Percentiles rank a stretch among this genome's conserved stretches.
phyloP scores from a whole-genome alignment of 2,329 filamentous ascomycete species.

The Colletotrichum falcatum region DNA sequence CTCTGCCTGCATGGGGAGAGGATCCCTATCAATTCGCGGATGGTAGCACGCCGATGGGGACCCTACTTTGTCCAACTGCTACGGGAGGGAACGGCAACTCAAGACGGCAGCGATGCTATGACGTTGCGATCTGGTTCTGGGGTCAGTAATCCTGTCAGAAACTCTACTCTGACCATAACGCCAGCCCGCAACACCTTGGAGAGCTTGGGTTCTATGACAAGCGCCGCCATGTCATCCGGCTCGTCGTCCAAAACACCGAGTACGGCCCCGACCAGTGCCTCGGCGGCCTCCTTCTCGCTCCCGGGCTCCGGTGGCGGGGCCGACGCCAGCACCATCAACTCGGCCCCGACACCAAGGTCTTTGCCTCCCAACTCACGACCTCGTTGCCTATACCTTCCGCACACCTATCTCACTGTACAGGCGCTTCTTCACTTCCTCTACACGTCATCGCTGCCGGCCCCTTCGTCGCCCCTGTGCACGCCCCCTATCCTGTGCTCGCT shows the following conservation, averaged over 20 bases:
- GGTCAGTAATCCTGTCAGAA: slow-evolving; percentile 70
- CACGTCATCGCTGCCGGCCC: slow-evolving; percentile 85
- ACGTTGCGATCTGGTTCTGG: slow-evolving; percentile 79
- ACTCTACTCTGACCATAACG: slow-evolving; percentile 89
- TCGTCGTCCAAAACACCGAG: slow-evolving; percentile 57
- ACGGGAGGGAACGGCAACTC: slow-evolving; percentile 79
- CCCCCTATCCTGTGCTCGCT: slow-evolving; percentile 96
- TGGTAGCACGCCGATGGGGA: slow-evolving; percentile 90
- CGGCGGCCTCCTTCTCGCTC: slow-evolving; percentile 42
- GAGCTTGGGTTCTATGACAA: slow-evolving; percentile 60
- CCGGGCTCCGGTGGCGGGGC: slow-evolving; percentile 47
- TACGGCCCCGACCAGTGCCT: slow-evolving; percentile 59
- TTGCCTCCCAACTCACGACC: slow-evolving; percentile 76
- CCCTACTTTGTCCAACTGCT: slow-evolving; percentile 95
- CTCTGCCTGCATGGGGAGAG: slow-evolving; percentile 90
- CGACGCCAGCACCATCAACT: slow-evolving; percentile 64
- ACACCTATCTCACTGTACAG: slow-evolving; percentile 90
- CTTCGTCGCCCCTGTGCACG: slow-evolving; percentile 83
- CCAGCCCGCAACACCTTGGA: slow-evolving; percentile 67
- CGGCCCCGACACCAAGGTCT: slow-evolving; percentile 67
- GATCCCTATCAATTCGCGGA: slow-evolving; percentile 91
- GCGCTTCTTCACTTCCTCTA: slow-evolving; percentile 94
- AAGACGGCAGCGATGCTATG: slow-evolving; percentile 79
- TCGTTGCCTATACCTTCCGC: slow-evolving; percentile 90
- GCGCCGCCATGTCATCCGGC: slow-evolving; percentile 55